Conservation (phyloP, 768 basidiomycete species). For the Lentinus brumalis region DNA sequence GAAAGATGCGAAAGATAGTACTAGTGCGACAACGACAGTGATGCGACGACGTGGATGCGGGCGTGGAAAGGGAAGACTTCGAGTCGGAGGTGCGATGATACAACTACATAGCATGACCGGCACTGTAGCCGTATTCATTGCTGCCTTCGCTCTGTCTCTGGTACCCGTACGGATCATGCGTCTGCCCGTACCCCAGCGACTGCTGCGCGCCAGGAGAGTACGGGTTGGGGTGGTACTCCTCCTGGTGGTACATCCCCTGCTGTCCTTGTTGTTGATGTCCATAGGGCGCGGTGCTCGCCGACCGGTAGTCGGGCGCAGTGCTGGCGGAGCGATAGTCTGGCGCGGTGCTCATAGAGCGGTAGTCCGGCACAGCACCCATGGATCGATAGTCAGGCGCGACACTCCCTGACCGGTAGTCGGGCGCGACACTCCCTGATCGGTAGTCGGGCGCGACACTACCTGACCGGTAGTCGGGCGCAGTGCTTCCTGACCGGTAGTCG, state of each 20-base stretch:
- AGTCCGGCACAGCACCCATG: slow-evolving; percentile 9
- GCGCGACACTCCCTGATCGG: slow-evolving; percentile 8
- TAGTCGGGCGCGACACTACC: slow-evolving; percentile 5
- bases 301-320: slow-evolving; percentile 1
- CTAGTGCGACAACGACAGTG: slow-evolving; percentile 4
- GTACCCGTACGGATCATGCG: slow-evolving; percentile 16
- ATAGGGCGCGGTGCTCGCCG: slow-evolving; percentile 12
- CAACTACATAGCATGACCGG: slow-evolving; percentile 31
- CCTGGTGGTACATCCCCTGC: slow-evolving; percentile 5
- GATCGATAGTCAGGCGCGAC: slow-evolving; percentile 13
- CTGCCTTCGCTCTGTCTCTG: slow-evolving; percentile 14
- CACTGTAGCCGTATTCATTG: slow-evolving; percentile 26
- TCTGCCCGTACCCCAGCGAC: slow-evolving; percentile 14
- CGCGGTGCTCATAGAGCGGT: slow-evolving; percentile 7
- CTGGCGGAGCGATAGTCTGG: slow-evolving; percentile 15
- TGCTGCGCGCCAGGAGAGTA: slow-evolving; percentile 17
- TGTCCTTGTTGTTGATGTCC: slow-evolving; percentile 13
- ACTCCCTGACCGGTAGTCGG: slow-evolving; percentile 18
- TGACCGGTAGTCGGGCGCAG: slow-evolving; percentile 13
- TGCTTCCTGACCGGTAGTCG: slow-evolving; percentile 12
- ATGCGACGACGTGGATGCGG: not conserved
- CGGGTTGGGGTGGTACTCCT: slow-evolving; percentile 16
- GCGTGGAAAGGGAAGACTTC: slow-evolving; percentile 1
- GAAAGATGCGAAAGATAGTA: not conserved
- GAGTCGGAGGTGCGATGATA: slow-evolving; percentile 2